Base-by-base conservation (phyloP, 2,329 filamentous ascomycete species). In the Fusarium beomiforme region DNA sequence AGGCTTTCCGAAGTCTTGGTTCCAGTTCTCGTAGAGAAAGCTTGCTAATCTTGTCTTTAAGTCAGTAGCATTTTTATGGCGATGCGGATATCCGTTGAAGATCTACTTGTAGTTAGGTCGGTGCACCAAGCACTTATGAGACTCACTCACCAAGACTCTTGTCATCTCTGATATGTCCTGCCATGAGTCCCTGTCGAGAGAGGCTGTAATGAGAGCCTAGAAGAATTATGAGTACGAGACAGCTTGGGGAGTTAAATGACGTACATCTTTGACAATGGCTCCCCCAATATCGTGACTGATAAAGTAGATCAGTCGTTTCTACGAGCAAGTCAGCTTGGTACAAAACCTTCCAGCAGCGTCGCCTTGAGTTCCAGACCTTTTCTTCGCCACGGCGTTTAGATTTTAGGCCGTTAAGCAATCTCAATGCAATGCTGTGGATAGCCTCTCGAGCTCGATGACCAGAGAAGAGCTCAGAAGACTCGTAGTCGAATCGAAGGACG, bases 281-380 rank as follows among this genome's bases (percentile, higher is more conserved):
- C 62, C 62, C 12, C 49, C 62, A 2, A 65, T 29, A 7, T 65
- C 62, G 7, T 63, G 62, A 2, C 19, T 24, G 2, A 63, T 31
- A 1, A 65, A 44, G 19, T 43, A 65, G 12, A 63, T 44, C 3
- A 21, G 36, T 1, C 62, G 36, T 17, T 33, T 56, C 62, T 65
- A 12, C 13, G 5, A 3, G 7, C 6, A 8, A 0, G 0, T 29
- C 4, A 41, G 39, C 8, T 3, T 21, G 14, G 5, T 29, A 29
- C 8, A 23, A 16, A n/a, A 4, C 2, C 2, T 1, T 8, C 0
- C 1, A 5, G 5, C 0, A 5, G 5, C 0, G 1, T 8, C 1
- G 4, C 10, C 2, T 14, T 2, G 1, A 2, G 8, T 6, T 1
- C 2, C 39, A 5, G 7, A 64, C 60, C 46, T 29, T 24, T 0